Conservation (phyloP, 2,329 filamentous ascomycete species). For the Ophiosphaerella narmari region DNA sequence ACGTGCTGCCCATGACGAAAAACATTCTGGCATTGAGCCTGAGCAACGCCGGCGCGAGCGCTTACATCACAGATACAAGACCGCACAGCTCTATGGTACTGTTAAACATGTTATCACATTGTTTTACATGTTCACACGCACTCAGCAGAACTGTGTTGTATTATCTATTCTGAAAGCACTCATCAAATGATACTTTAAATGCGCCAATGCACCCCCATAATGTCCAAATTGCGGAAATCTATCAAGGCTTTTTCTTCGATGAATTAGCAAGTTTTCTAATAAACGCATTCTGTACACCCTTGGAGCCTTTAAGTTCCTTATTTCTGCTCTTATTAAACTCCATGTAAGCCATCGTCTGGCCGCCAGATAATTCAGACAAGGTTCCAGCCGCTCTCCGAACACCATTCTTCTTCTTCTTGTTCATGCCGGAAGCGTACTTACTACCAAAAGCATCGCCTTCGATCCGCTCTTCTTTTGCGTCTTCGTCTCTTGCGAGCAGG, state of each 20-base stretch:
- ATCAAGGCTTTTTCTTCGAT: constrained; percentile 4
- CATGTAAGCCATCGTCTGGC: constrained; percentile 90
- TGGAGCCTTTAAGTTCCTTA: constrained; percentile 37
- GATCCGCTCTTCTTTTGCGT: constrained; percentile 71
- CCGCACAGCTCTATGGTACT: too few relatives aligned
- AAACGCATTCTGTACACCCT: constrained; percentile 8
- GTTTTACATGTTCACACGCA: too few relatives aligned
- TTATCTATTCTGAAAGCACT: neutral
- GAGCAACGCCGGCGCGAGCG: too few relatives aligned
- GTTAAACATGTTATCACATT: too few relatives aligned
- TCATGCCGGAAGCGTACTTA: constrained; percentile 43
- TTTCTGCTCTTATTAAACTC: constrained; percentile 55
- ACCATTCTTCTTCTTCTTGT: constrained; percentile 60
- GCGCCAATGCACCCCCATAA: too few relatives aligned
- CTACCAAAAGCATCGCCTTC: constrained; percentile 69
- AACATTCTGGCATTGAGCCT: too few relatives aligned
- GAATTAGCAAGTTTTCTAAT: constrained; percentile 6
- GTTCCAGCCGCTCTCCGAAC: constrained; percentile 82
- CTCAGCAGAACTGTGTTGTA: neutral
- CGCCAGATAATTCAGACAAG: constrained; percentile 83
- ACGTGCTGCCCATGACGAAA: too few relatives aligned
- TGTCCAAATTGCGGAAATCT: neutral
- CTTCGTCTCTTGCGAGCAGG: constrained; percentile 80
- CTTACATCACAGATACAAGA: too few relatives aligned
- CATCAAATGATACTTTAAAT: neutral